A percentile compares a stretch with the other conserved stretches of the same genome.
phyloP scores from a whole-genome alignment of 257 asterid genomes.

The Voacanga thouarsii region DNA sequence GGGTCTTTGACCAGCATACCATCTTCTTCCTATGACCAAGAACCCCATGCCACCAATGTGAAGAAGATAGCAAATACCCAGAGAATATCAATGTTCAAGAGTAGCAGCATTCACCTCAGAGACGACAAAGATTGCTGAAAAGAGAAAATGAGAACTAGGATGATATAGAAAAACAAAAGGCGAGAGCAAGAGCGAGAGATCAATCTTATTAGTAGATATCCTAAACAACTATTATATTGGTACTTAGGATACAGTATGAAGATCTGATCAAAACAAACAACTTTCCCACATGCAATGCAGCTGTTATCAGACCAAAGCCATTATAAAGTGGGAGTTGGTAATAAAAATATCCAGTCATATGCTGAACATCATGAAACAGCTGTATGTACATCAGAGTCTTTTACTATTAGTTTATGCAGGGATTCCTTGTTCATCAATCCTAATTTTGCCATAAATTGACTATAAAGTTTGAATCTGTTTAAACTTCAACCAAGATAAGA shows the following conservation, averaged over 20 bases:
- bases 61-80: neutral
- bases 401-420: neutral
- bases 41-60: neutral
- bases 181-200: neutral
- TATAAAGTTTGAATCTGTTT: neutral
- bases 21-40: neutral
- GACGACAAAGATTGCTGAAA: neutral
- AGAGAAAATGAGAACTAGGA: neutral
- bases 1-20: neutral
- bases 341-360: constrained; percentile 4
- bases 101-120: neutral
- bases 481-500: neutral
- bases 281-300: constrained; percentile 5
- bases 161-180: neutral
- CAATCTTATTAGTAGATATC: neutral
- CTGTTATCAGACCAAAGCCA: neutral
- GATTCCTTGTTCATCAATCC: neutral
- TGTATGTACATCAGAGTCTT: neutral
- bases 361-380: neutral
- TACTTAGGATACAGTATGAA: neutral
- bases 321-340: constrained; percentile 16
- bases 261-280: constrained; percentile 5
- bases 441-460: neutral
- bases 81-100: neutral
- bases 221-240: neutral